Base-by-base conservation (phyloP, 2,329 filamentous ascomycete genomes). In the Colletotrichum lupini region DNA sequence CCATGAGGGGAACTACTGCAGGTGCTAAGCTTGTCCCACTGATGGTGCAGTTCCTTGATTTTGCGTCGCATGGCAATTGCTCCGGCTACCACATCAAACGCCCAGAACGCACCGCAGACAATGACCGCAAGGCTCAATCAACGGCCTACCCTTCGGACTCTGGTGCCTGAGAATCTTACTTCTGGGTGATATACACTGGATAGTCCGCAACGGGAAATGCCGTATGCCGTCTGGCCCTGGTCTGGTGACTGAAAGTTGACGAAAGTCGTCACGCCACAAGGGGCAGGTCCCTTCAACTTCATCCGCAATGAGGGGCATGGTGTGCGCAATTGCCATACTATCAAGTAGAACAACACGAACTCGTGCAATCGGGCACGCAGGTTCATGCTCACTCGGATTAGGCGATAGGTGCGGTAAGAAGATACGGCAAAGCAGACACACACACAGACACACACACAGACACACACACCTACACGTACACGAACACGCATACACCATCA, bases 11-110 rank as follows among this genome's bases (percentile, higher is more conserved):
- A 22, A 22, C 30, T 52, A 26, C 37, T 69, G 59, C 52, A 58
- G 49, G 28, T 64, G 67, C 67, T 37, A 56, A 32, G 60, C 24
- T 22, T 22, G 46, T 28, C 30, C 65, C 42, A 32, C 30, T 46
- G 59, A 11, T 46, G 30, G 22, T 46, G 30, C 30, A 70, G 42
- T 73, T 64, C 70, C 70, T 65, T 70, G 60, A 60, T 70, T 70
- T 26, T 56, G 49, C 49, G 67, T 65, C 56, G 56, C 67, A 73
- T 73, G 67, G 56, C 67, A 37, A 58, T 58, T 56, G 56, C 28
- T 28, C 71, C 55, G 49, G 52, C 12, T 58, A 42, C 53, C 69
- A 69, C 69, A 28, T 58, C 37, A 58, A 49, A 49, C 42, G 42
- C 19, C 32, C 19, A 30, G 16, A 12, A 35, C 35, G 16, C 32